Conservation (phyloP, 495 filamentous ascomycete species). For the Daldinia concentrica region DNA sequence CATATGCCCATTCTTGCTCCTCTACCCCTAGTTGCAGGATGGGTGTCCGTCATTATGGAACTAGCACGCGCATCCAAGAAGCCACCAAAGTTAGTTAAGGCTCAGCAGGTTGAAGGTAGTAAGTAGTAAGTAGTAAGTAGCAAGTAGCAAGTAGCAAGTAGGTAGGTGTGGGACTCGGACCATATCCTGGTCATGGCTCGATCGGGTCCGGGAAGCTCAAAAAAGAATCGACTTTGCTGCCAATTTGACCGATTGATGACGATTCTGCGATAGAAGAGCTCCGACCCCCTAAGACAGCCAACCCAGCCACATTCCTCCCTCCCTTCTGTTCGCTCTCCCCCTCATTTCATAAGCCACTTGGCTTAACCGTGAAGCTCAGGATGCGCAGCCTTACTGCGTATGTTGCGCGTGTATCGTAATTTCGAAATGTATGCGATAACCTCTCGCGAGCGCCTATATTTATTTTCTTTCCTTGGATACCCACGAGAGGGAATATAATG, state of each 20-base stretch:
- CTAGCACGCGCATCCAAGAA: conserved; percentile 32
- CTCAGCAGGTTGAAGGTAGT: conserved; percentile 14
- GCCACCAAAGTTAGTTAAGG: conserved; percentile 32
- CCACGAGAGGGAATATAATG: conserved; percentile 9
- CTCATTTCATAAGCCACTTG: conserved; percentile 36
- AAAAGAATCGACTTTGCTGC: conserved; percentile 22
- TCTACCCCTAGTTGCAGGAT: conserved; percentile 31
- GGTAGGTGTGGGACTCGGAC: conserved; percentile 35
- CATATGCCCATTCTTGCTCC: conserved; percentile 1
- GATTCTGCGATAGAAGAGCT: conserved; percentile 29
- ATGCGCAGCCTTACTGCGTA: conserved; percentile 17
- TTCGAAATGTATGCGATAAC: not conserved
- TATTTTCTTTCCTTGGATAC: not conserved
- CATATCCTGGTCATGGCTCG: conserved; percentile 33
- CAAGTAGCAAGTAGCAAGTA: not conserved
- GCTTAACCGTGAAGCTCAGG: conserved; percentile 31
- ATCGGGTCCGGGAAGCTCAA: conserved; percentile 40
- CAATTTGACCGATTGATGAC: conserved; percentile 31
- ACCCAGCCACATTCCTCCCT: conserved; percentile 27
- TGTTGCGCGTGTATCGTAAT: not conserved
- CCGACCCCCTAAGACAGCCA: conserved; percentile 21
- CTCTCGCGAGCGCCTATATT: conserved; percentile 3
- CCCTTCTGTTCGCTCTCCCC: conserved; percentile 2
- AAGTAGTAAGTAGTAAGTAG: not conserved
- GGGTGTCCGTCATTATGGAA: conserved; percentile 34